Base-by-base conservation (phyloP, 208 protist species). In the Trypanosoma theileri region DNA sequence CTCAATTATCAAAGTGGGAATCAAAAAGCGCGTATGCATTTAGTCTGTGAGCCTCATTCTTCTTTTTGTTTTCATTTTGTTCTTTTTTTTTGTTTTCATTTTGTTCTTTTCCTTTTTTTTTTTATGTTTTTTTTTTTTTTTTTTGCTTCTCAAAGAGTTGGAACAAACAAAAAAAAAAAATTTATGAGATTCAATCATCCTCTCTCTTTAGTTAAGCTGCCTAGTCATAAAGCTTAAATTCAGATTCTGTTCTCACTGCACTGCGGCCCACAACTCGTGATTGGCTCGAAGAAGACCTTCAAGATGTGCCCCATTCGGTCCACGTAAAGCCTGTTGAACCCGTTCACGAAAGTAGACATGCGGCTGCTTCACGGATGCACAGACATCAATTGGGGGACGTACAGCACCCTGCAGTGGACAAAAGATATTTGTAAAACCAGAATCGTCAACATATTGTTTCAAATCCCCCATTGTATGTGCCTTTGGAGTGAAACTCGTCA, bases 391-490 rank as follows among this genome's bases (percentile, higher is more conserved):
- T 21, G 83, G 84, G 28, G 75, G 70, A 35, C 56, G 80, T 52
- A 78, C 72, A n/a, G 93, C 93, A 51, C 81, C 78, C 60, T 81
- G 72, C 59, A 97, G 68, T 17, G 90, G 89, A 62, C 82, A 92
- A 67, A 85, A 96, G 9, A 86, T 73, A 71, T 87, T 94, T 56
- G 72, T 84, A 53, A 85, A 83, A 28, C 79, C 68, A 44, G 44
- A 17, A 61, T 63, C 51, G 31, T 75, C 66, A 56, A 62, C 66
- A 19, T 50, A 26, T 24, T 79, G 66, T n/a, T 64, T 66, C 52
- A 93, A 51, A 24, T 88, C 79, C 24, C 75, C 56, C 26, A 84
- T 9, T 0, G 74, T 86, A 22, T 73, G 59, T 7, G 69, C 22
- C 26, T 56, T 63, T 4, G 89, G 87, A 13, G 81, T 73, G 66